Percentiles rank a stretch among this genome's conserved stretches.
Conservation (phyloP, 2,329 filamentous ascomycete genomes). For the Domatiomyces globalis region DNA sequence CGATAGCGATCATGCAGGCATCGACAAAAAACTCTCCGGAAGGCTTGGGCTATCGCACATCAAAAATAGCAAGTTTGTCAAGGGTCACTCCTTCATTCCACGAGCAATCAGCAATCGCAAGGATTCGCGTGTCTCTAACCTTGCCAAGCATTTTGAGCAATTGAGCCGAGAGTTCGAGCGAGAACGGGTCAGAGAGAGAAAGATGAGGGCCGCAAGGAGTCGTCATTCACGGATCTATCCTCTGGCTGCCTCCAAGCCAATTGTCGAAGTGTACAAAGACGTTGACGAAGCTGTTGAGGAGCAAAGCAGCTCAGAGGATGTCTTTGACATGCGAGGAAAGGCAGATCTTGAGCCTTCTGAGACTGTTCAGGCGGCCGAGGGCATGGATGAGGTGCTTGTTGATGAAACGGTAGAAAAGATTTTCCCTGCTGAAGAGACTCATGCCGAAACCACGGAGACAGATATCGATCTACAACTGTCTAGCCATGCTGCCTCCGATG, state of each 20-base stretch:
- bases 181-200: conserved; percentile 73
- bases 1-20: conserved; percentile 25
- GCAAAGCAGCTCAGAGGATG: conserved; percentile 51
- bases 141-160: conserved; percentile 93
- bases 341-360: conserved; percentile 14
- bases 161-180: conserved; percentile 93
- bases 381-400: conserved; percentile 22
- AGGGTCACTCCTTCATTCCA: conserved; percentile 62
- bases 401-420: conserved; percentile 21
- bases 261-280: conserved; percentile 90
- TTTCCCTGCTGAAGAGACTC: conserved; percentile 23
- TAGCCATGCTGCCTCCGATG: conserved; percentile 45
- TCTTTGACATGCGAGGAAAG: conserved; percentile 21
- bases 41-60: conserved; percentile 52
- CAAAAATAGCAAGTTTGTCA: conserved; percentile 41
- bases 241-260: conserved; percentile 81
- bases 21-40: conserved; percentile 66
- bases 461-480: conserved; percentile 35
- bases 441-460: conserved; percentile 24
- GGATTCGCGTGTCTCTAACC: conserved; percentile 69
- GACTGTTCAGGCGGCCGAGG: conserved; percentile 14
- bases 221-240: conserved; percentile 69
- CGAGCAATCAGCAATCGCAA: conserved; percentile 61
- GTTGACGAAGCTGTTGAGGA: conserved; percentile 87
- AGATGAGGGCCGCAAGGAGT: conserved; percentile 64